Base-by-base conservation (phyloP, 179 eudicot genomes). In the Beta corolliflora region DNA sequence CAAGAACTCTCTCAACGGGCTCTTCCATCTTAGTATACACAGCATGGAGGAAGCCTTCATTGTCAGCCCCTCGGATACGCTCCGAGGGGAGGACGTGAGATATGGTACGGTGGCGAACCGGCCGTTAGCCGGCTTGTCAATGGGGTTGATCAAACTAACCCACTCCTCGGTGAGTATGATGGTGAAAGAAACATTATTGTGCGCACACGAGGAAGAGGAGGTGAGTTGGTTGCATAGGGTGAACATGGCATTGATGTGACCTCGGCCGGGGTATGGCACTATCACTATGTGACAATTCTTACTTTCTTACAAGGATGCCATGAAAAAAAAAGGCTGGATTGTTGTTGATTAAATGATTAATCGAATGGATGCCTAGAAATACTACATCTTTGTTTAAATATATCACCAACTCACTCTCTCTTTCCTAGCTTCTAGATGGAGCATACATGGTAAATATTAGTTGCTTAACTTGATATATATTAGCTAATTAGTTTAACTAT, bases 31-130 rank as follows among this genome's bases (percentile, higher is more conserved):
- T 79, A 5, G 84, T 84, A 14, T 16, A 36, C 16, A 84, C 84
- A 1, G 82, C 88, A 0, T 80, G 55, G 29, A 85, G 44, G 79
- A 85, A 88, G 15, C 76, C 79, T 9, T 66, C 25, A 3, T 73
- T 41, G 73, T 83, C 75, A 2, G 58, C 66, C 23, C 78, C 84
- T 8, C 88, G 85, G 14, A 21, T 58, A 4, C 31, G 58, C 63
- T 86, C 88, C 12, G 87, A 88, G 0, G 90, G 90, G 8, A 88
- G 36, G 7, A 88, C n/a, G n/a, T 86, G 82, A 11, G 90, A 86
- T 9, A 88, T 82, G n/a, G n/a, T n/a, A n/a, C n/a, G 71, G 84
- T 74, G 0, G n/a, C 69, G 45, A 81, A 44, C 5, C 29, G 44
- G 23, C 63, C 36, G 14, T 65, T 36, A 5, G 59, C 61, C 9